Percentiles rank a stretch among this genome's conserved stretches.
These are phyloP conservation scores for Sclerotinia minor DNA, from an alignment of 2,329 filamentous ascomycete genomes.

Conservation along the genomic window DNA sequence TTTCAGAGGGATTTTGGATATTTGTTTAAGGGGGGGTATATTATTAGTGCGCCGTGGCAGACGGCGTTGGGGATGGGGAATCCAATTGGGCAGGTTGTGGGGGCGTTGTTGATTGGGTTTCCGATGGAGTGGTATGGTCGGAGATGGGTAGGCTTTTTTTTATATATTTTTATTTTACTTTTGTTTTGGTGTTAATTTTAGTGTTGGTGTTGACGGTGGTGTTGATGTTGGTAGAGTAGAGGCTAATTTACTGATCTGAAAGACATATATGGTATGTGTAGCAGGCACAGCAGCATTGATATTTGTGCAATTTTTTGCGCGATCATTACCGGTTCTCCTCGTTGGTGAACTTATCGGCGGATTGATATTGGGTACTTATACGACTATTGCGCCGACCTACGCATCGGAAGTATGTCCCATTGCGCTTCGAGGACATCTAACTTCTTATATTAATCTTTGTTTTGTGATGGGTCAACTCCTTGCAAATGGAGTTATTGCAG, in stretches of 20 bases:
- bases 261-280: conserved; percentile 30
- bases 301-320: conserved; percentile 34
- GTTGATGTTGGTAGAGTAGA: neutral
- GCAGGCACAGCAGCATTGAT: conserved; percentile 28
- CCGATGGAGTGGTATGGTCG: conserved; percentile 34
- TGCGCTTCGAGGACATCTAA: conserved; percentile 52
- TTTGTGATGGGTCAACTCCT: conserved; percentile 53
- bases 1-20: conserved; percentile 34
- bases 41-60: conserved; percentile 37
- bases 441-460: conserved; percentile 54
- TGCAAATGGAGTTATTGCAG: conserved; percentile 49
- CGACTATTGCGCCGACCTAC: conserved; percentile 44
- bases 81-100: conserved; percentile 35
- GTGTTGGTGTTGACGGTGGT: neutral
- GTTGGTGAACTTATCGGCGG: conserved; percentile 43
- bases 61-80: conserved; percentile 36
- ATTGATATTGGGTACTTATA: conserved; percentile 52
- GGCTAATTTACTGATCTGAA: neutral
- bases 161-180: conserved; percentile 7
- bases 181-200: neutral
- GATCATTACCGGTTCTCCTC: conserved; percentile 26
- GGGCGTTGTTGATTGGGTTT: conserved; percentile 51
- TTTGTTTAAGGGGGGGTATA: conserved; percentile 30
- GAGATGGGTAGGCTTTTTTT: conserved; percentile 28
- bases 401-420: conserved; percentile 54